Base-by-base conservation (phyloP, 1,284 basidiomycete genomes). In the Heterobasidion occidentale region DNA sequence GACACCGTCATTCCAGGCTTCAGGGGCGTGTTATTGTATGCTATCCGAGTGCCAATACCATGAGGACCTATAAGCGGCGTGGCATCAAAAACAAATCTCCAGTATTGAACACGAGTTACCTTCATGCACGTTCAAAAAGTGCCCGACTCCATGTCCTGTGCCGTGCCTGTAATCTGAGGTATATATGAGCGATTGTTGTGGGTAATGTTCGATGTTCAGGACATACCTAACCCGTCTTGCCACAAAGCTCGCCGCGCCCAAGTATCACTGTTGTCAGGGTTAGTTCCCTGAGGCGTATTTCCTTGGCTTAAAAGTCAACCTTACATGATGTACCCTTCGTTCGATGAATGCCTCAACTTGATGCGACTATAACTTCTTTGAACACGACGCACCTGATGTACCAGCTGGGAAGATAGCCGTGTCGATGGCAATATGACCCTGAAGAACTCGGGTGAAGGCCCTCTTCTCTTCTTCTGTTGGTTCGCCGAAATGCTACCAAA, bases 361-460 rank as follows among this genome's bases (percentile, higher is more conserved):
- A 27, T 27, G 14, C 2, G n/a, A 11, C 66, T 69, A 36, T 55
- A 27, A 27, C 27, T 27, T 27, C 27, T 27, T 6, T 27, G 27
- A 27, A 27, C 6, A 27, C 27, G 27, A 27, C 27, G 27, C 38
- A 80, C 91, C 94, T 33, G 93, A 92, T 0, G 94, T 97, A 17
- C 92, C 93, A 52, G 76, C 79, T 0, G 96, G 96, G 71, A 98
- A 94, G 7, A 98, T 69, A 9, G 86, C 84, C 0, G 81, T 81
- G 69, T 97, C 96, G 51, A 97, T 88, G 1, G 90, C 84, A 59
- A 99, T 97, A 67, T 98, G 93, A 0, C 96, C 96, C 74, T 99
- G 95, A 51, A 99, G 75, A 1, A 99, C 97, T 15, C 94, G 81
- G 0, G 96, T 98, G 65, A 94, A 97, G 0, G 92, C 88, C 0